Conservation (phyloP, 169 alveolate genomes). For the Babesia gibsoni region DNA sequence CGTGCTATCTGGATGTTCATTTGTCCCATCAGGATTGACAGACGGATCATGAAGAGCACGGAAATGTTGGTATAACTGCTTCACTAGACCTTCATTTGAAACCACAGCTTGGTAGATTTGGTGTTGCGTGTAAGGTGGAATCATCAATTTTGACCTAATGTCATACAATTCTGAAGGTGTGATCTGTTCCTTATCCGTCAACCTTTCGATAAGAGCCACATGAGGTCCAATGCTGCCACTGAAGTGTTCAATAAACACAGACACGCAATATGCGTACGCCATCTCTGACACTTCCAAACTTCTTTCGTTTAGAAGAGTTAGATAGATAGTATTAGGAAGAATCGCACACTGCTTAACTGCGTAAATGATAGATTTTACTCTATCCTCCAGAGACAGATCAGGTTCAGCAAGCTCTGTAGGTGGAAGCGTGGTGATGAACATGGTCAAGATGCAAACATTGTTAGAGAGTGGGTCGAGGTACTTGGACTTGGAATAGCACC, state of each 20-base stretch:
- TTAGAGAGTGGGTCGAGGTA: slow-evolving; percentile 78
- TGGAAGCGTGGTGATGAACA: slow-evolving; percentile 61
- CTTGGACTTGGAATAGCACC: slow-evolving; percentile 76
- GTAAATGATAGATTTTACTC: slow-evolving; percentile 42
- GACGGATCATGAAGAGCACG: slow-evolving; percentile 44
- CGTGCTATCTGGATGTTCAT: slow-evolving; percentile 11
- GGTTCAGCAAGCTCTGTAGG: slow-evolving; percentile 14
- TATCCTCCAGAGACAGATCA: slow-evolving; percentile 8
- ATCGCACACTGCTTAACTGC: slow-evolving; percentile 10
- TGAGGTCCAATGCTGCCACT: slow-evolving; percentile 73
- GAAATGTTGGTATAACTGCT: slow-evolving; percentile 56
- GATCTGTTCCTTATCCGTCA: slow-evolving; percentile 43
- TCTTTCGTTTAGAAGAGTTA: slow-evolving; percentile 38
- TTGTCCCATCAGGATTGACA: not conserved
- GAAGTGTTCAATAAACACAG: slow-evolving; percentile 65
- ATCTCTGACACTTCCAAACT: slow-evolving; percentile 51
- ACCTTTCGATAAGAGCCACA: slow-evolving; percentile 58
- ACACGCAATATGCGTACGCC: slow-evolving; percentile 62
- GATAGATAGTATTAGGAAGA: slow-evolving; percentile 4
- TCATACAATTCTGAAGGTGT: slow-evolving; percentile 68
- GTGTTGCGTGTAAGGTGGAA: slow-evolving; percentile 67
- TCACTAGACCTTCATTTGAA: slow-evolving; percentile 45
- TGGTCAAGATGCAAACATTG: slow-evolving; percentile 64
- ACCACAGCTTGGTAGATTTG: slow-evolving; percentile 46
- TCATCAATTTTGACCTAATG: slow-evolving; percentile 68